Conservation (phyloP, 352 stramenopile species). For the Nothophytophthora sp. region DNA sequence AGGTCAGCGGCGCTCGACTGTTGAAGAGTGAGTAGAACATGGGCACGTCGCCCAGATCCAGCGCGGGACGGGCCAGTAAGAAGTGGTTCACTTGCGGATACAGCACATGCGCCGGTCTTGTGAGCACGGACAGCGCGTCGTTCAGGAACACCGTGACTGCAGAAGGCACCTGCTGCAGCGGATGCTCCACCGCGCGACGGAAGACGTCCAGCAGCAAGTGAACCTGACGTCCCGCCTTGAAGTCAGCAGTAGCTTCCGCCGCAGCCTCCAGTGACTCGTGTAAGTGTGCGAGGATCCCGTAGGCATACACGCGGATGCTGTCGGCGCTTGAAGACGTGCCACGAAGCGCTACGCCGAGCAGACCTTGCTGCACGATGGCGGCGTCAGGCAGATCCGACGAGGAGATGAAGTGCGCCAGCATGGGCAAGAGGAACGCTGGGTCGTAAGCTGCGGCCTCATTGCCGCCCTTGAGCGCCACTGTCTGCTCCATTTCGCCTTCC, state of each 20-base stretch:
- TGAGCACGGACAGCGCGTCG: slow-evolving; percentile 69
- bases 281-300: slow-evolving; percentile 71
- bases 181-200: slow-evolving; percentile 54
- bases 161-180: slow-evolving; percentile 63
- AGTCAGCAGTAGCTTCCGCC: slow-evolving; percentile 46
- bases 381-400: slow-evolving; percentile 62
- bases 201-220: slow-evolving; percentile 82
- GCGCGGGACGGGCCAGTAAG: slow-evolving; percentile 68
- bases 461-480: slow-evolving; percentile 2
- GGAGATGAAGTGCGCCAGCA: slow-evolving; percentile 78
- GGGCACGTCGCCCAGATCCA: slow-evolving; percentile 81
- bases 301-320: slow-evolving; percentile 64
- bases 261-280: slow-evolving; percentile 72
- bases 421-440: slow-evolving; percentile 72
- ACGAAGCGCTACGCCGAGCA: slow-evolving; percentile 70
- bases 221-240: slow-evolving; percentile 76
- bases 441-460: slow-evolving; percentile 49
- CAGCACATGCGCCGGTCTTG: slow-evolving; percentile 66
- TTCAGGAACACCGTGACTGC: slow-evolving; percentile 86
- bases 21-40: slow-evolving; percentile 92
- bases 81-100: slow-evolving; percentile 87
- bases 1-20: slow-evolving; percentile 65
- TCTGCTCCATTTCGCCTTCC: slow-evolving; percentile 7
- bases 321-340: slow-evolving; percentile 65
- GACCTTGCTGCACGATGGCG: slow-evolving; percentile 66